phyloP scores from a whole-genome alignment of 352 stramenopile species.

The Phytophthora pluvialis region DNA sequence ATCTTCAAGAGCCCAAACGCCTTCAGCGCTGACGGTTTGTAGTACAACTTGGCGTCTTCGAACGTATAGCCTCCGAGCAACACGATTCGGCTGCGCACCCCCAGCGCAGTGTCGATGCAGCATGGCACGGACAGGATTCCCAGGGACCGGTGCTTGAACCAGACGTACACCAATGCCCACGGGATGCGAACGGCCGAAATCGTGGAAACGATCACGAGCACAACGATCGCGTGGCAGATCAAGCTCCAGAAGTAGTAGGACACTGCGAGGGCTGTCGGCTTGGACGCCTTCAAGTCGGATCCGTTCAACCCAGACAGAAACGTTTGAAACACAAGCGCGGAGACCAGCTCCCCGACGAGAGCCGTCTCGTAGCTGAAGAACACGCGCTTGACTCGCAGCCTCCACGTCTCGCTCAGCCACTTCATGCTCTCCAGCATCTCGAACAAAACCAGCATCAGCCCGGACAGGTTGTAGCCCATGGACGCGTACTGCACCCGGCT shows the following conservation, averaged over 20 bases:
- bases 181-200: conserved; percentile 7
- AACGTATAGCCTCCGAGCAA: conserved; percentile 17
- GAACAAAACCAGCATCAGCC: conserved; percentile 32
- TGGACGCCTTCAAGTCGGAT: conserved; percentile 18
- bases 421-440: conserved; percentile 32
- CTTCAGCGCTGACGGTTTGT: conserved; percentile 15
- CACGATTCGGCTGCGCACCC: conserved; percentile 20
- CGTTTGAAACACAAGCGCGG: conserved; percentile 4
- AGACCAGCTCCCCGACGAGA: conserved; percentile 8
- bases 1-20: conserved; percentile 23
- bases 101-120: conserved; percentile 22
- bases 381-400: conserved; percentile 12
- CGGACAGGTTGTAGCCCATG: conserved; percentile 32
- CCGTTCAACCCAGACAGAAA: conserved; percentile 23
- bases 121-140: conserved; percentile 17
- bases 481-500: conserved; percentile 28
- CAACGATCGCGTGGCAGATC: conserved; percentile 26
- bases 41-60: conserved; percentile 21
- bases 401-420: conserved; percentile 10
- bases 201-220: conserved; percentile 15
- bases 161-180: conserved; percentile 11
- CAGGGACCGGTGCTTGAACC: conserved; percentile 22
- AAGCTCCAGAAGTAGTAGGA: conserved; percentile 32
- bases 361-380: conserved; percentile 28
- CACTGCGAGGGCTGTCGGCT: conserved; percentile 12